Base-by-base conservation (phyloP, 148 eudicot species). In the Drosera capensis region DNA sequence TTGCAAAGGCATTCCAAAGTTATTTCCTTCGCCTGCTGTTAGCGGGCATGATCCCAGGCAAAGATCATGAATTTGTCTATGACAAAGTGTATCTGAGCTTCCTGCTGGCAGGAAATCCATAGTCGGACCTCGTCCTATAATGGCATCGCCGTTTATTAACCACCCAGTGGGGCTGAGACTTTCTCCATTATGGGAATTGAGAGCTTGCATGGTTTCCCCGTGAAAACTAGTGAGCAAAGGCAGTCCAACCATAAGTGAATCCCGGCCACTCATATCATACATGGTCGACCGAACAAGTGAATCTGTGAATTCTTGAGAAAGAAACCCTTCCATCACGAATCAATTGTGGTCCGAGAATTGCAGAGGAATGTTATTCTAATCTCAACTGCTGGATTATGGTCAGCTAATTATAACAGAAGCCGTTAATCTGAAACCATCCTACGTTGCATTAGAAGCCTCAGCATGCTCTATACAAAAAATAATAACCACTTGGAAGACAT, bases 171-270 rank as follows among this genome's bases (percentile, higher is more conserved):
- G 45, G 34, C 13, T 49, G 25, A 48, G 38, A 47, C 19, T 30
- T 36, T 38, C 42, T 2, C 39, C 15, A 22, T 22, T 62, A 54
- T 52, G 49, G 25, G 50, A 23, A 20, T 46, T 55, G 48, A 51
- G 52, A 58, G 46, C 48, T 39, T 63, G 49, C 21, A 66, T 15
- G 14, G 52, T 48, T 38, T 67, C 75, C 9, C 68, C 77, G 34
- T 61, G 73, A 21, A 54, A 23, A 35, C 60, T 44, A 5, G 72
- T 41, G 47, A 64, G 71, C 9, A 41, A 39, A 14, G 90, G 86
- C 46, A 71, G 60, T 20, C 68, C 77, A 35, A 51, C 38, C 62
- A 71, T 70, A 14, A 53, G 22, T 14, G 72, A 61, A 49, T 64
- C 64, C 38, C 54, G 75, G 51, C 45, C 36, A 43, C 62, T 60